These are phyloP conservation scores for Penicillium maclennaniae DNA, from an alignment of 495 filamentous ascomycete genomes.

Conservation along the genomic window DNA sequence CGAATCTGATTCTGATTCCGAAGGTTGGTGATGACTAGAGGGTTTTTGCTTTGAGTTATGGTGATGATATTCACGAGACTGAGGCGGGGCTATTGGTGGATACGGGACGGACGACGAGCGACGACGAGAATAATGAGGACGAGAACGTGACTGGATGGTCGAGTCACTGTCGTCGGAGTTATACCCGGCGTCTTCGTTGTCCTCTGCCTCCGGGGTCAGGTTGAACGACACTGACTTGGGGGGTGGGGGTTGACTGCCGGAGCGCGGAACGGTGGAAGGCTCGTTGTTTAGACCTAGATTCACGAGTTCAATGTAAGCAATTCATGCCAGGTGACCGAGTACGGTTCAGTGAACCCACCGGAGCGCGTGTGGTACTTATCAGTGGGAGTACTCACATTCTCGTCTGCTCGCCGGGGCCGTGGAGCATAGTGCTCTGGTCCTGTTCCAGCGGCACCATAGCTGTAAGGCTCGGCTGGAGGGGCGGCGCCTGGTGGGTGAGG, in stretches of 20 bases:
- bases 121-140: constrained; percentile 22
- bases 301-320: constrained; percentile 3
- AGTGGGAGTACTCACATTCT: constrained; percentile 54
- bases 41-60: constrained; percentile 5
- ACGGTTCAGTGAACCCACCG: constrained; percentile 44
- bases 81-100: constrained; percentile 7
- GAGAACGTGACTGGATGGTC: constrained; percentile 24
- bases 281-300: constrained; percentile 25
- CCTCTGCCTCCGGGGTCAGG: constrained; percentile 13
- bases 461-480: constrained; percentile 41
- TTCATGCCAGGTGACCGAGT: neutral
- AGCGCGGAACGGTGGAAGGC: constrained; percentile 5
- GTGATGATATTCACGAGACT: neutral
- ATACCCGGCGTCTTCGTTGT: constrained; percentile 30
- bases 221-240: constrained; percentile 40
- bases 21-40: constrained; percentile 5
- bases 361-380: constrained; percentile 34
- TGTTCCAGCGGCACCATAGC: constrained; percentile 37
- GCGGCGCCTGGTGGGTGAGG: constrained; percentile 42
- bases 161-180: constrained; percentile 45
- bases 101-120: constrained; percentile 29
- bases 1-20: constrained; percentile 38
- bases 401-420: constrained; percentile 46
- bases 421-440: constrained; percentile 40
- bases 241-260: constrained; percentile 27